These are phyloP conservation scores for Lachnellula cervina DNA, from an alignment of 2,329 filamentous ascomycete genomes.

Conservation along the genomic window DNA sequence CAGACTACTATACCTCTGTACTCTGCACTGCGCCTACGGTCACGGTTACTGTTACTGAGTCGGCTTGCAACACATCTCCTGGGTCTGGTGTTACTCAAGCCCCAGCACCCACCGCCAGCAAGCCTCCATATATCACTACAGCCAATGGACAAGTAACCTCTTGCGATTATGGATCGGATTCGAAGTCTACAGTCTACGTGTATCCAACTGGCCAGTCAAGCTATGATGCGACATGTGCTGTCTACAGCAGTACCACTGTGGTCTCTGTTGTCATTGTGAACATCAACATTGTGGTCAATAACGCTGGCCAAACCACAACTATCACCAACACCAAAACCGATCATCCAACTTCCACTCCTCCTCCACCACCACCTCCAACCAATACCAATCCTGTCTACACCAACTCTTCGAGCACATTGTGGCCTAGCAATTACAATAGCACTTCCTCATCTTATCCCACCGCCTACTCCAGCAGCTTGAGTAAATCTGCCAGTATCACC, in stretches of 20 bases:
- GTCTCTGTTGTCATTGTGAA: constrained; percentile 3
- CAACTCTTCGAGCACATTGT: constrained; percentile 1
- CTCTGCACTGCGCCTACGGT: background rate
- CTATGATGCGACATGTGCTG: constrained; percentile 3
- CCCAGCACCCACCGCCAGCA: background rate
- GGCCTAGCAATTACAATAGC: background rate
- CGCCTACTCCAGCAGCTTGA: background rate
- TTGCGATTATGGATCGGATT: constrained; percentile 3
- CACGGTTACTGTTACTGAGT: background rate
- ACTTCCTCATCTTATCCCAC: background rate
- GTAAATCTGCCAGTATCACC: background rate
- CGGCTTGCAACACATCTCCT: background rate
- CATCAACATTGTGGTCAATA: constrained; percentile 6
- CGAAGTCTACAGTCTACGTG: constrained; percentile 3
- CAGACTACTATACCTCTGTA: background rate
- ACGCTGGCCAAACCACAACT: background rate
- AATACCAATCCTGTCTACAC: background rate
- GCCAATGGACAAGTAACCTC: constrained; percentile 1
- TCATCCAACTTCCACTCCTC: constrained; percentile 5
- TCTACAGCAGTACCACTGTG: constrained; percentile 1
- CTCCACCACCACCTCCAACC: constrained; percentile 3
- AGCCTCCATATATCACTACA: constrained; percentile 4
- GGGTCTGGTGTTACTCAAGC: background rate
- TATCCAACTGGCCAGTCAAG: background rate
- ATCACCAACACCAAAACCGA: constrained; percentile 6